These are phyloP conservation scores for Aspergillus pseudoglaucus DNA, from an alignment of 2,329 filamentous ascomycete species.

Conservation along the genomic window DNA sequence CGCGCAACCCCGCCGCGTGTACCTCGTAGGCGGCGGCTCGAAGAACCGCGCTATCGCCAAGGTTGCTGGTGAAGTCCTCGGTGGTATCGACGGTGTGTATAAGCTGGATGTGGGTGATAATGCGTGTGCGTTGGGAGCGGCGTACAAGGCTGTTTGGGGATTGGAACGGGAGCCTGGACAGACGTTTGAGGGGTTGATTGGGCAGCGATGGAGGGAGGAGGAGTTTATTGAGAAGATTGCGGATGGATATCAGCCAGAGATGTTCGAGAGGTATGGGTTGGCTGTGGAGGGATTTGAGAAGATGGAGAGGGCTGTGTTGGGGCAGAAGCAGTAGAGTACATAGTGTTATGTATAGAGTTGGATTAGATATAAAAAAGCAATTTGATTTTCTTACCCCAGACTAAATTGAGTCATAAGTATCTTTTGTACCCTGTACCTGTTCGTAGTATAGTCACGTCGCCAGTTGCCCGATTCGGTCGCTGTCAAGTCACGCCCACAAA, in stretches of 20 bases:
- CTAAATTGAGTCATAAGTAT: not conserved
- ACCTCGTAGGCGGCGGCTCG: constrained; percentile 88
- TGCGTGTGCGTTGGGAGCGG: constrained; percentile 86
- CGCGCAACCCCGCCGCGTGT: constrained; percentile 79
- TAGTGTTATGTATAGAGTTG: not conserved
- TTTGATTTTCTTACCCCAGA: not conserved
- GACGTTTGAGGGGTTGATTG: constrained; percentile 84
- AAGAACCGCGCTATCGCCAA: constrained; percentile 83
- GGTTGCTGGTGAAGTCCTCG: constrained; percentile 80
- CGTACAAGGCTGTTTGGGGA: constrained; percentile 95
- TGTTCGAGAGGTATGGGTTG: constrained; percentile 71
- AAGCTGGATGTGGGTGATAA: constrained; percentile 91
- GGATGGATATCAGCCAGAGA: constrained; percentile 67
- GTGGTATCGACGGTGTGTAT: constrained; percentile 83
- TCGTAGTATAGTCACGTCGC: constrained; percentile 10
- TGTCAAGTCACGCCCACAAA: not conserved
- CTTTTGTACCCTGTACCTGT: not conserved
- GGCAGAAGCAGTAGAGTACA: constrained; percentile 14
- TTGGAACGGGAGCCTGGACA: constrained; percentile 61
- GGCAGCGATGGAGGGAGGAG: constrained; percentile 75
- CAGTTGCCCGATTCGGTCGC: constrained; percentile 17
- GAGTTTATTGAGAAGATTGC: constrained; percentile 76
- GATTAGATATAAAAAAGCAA: not conserved
- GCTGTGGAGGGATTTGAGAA: constrained; percentile 69
- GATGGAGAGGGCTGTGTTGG: constrained; percentile 64